Base-by-base conservation (phyloP, 2,329 filamentous ascomycete species). In the Hypocrella siamensis region DNA sequence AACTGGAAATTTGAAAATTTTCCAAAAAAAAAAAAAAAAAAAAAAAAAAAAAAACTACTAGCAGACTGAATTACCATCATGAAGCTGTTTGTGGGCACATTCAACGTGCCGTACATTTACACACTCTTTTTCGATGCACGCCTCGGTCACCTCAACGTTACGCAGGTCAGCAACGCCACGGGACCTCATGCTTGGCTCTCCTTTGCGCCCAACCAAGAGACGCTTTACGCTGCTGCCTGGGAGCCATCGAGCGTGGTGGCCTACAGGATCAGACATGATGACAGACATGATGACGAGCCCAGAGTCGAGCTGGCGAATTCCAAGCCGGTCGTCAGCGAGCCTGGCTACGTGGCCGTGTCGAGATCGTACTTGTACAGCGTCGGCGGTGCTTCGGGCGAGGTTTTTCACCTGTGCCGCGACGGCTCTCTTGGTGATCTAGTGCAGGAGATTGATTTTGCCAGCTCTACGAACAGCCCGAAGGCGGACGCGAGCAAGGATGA, bases 131-230 rank as follows among this genome's bases (percentile, higher is more conserved):
- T 35, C 31, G 30, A 35, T 17, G 22, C 24, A 8, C 15, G 18
- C 10, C 7, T 8, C 14, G 15, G 16, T 7, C 19, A 22, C 16
- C 29, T 44, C 28, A 33, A 28, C 17, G 19, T 40, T 7, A 19
- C 34, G 7, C 15, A 34, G 24, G 34, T 26, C 11, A 33, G 33
- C 31, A 17, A 35, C 5, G 35, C 39, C 17, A 29, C 31, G 4
- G 38, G 31, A 17, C 33, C 35, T 16, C 40, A 42, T 32, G 38
- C 38, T 16, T 42, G 40, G 40, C 40, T 42, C 17, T 31, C 38
- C 19, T 33, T 42, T 21, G 39, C 38, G 7, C 30, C 21, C 7
- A 28, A 40, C 24, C 37, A 38, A 27, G 31, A 31, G 6, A 33
- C 29, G 10, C 35, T 42, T 12, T 40, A 42, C 28, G 31, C 36